Conservation (phyloP, 2,329 filamentous ascomycete genomes). For the Metarhizium sp. region DNA sequence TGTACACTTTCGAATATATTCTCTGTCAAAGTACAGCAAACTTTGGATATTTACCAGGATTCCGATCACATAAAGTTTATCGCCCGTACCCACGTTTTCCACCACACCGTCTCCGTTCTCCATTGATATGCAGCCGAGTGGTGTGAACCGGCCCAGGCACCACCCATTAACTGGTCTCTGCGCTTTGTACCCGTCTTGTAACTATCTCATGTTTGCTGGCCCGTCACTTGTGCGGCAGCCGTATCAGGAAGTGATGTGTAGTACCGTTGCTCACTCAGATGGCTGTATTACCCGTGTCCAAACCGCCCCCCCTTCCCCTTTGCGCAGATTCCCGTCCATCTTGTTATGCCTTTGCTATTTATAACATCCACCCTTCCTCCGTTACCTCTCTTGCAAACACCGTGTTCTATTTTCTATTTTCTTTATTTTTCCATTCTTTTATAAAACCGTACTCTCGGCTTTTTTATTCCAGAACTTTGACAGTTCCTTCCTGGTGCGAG, state of each 20-base stretch:
- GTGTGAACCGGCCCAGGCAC: background rate
- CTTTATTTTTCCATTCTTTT: background rate
- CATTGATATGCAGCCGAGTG: background rate
- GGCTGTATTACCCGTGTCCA: background rate
- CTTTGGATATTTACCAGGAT: background rate
- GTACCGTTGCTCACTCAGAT: background rate
- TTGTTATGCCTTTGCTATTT: background rate
- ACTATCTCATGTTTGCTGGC: background rate
- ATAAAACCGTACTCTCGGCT: background rate
- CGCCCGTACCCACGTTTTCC: background rate
- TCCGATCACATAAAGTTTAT: background rate
- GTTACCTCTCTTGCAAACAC: background rate
- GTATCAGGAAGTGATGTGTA: conserved; percentile 1
- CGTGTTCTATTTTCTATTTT: background rate
- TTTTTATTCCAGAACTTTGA: background rate
- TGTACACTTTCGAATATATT: too few species aligned
- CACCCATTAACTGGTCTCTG: too few species aligned
- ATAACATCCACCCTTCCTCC: background rate
- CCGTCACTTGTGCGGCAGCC: background rate
- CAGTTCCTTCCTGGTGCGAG: background rate
- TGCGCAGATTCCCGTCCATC: background rate
- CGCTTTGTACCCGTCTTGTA: background rate
- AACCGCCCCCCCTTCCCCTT: background rate
- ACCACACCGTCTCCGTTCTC: background rate
- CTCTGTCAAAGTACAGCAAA: background rate